Conservation (phyloP, 2,329 filamentous ascomycete species). For the Fusarium camptoceras region DNA sequence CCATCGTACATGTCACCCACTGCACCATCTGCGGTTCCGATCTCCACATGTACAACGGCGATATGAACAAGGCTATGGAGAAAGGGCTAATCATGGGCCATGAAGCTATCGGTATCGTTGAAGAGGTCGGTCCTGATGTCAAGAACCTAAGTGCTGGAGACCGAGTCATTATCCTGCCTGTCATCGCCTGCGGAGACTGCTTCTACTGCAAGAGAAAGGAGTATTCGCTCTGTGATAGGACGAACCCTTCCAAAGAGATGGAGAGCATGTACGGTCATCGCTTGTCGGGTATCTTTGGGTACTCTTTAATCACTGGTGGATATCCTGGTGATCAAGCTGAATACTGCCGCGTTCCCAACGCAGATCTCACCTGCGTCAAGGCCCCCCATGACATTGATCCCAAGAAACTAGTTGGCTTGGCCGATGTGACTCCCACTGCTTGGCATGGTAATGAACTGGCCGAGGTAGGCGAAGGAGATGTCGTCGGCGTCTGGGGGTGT, state of each 20-base stretch:
- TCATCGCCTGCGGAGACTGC: not conserved
- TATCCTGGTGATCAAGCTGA: conserved; percentile 4
- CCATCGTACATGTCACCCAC: conserved; percentile 10
- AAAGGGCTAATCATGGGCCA: conserved; percentile 13
- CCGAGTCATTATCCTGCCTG: not conserved
- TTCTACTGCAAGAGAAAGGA: conserved; percentile 10
- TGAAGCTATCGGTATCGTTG: conserved; percentile 6
- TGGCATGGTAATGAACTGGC: conserved; percentile 4
- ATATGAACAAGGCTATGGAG: conserved; percentile 11
- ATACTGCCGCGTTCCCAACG: conserved; percentile 1
- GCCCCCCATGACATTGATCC: not conserved
- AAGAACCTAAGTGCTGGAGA: not conserved
- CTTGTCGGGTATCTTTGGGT: conserved; percentile 1
- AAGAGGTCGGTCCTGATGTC: not conserved
- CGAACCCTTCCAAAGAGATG: not conserved
- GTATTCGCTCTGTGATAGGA: not conserved
- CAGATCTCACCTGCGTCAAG: conserved; percentile 8
- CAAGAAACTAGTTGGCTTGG: not conserved
- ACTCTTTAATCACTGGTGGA: conserved; percentile 3
- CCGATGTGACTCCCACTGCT: conserved; percentile 4
- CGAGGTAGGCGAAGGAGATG: conserved; percentile 2
- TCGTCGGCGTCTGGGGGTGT: conserved; percentile 9
- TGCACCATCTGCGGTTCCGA: conserved; percentile 11
- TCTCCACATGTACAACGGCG: conserved; percentile 7
- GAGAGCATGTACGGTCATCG: conserved; percentile 10